A percentile compares a stretch with the other conserved stretches of the same genome.
Evolutionary conservation across 495 filamentous ascomycete genomes (phyloP).

Genomic region (Hamigera avellanea): DNA sequence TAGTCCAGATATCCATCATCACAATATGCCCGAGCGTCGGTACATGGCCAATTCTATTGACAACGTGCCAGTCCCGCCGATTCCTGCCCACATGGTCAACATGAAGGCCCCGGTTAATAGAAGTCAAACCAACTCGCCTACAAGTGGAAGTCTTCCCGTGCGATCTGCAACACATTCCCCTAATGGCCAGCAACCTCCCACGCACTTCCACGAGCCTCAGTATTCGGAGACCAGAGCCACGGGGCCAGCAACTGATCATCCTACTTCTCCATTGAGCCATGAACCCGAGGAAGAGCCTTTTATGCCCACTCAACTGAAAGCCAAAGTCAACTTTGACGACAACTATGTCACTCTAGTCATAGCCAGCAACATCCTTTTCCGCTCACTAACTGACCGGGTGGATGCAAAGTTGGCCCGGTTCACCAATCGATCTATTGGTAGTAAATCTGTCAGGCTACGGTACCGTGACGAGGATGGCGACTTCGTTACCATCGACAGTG

Average conservation of each 20-base stretch:
- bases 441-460: slow-evolving; percentile 66
- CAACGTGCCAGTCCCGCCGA: slow-evolving; percentile 52
- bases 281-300: slow-evolving; percentile 26
- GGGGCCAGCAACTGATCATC: slow-evolving; percentile 22
- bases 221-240: slow-evolving; percentile 18
- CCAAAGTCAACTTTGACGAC: slow-evolving; percentile 78
- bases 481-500: slow-evolving; percentile 81
- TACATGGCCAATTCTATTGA: slow-evolving; percentile 47
- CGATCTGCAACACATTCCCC: slow-evolving; percentile 33
- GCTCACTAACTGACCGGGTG: slow-evolving; percentile 89
- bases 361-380: slow-evolving; percentile 83
- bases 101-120: slow-evolving; percentile 51
- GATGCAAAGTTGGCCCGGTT: slow-evolving; percentile 84
- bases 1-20: slow-evolving; percentile 54
- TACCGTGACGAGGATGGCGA: slow-evolving; percentile 92
- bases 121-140: slow-evolving; percentile 58
- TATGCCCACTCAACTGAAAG: slow-evolving; percentile 67
- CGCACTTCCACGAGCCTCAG: slow-evolving; percentile 30
- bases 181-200: slow-evolving; percentile 17
- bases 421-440: slow-evolving; percentile 66
- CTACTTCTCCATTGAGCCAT: slow-evolving; percentile 24
- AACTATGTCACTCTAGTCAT: slow-evolving; percentile 87
- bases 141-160: slow-evolving; percentile 34
- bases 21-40: slow-evolving; percentile 31
- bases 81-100: slow-evolving; percentile 49